These are phyloP conservation scores for Heterobasidion occidentale DNA, from an alignment of 1,284 basidiomycete species.

Conservation along the genomic window DNA sequence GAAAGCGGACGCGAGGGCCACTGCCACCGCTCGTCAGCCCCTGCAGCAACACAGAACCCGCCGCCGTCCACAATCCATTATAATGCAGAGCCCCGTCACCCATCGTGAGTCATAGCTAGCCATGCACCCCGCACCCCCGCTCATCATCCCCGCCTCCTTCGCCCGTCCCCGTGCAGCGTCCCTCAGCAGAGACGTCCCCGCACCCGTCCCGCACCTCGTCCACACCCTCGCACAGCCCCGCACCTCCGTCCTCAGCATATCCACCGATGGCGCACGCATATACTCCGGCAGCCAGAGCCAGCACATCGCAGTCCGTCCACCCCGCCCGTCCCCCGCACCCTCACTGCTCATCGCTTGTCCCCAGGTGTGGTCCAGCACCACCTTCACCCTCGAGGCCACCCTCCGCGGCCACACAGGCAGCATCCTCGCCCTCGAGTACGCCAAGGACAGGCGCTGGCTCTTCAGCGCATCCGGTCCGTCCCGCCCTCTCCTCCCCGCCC, in stretches of 20 bases:
- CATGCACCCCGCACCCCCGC: constrained; percentile 3
- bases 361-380: constrained; percentile 78
- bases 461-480: constrained; percentile 73
- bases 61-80: neutral
- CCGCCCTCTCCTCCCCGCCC: neutral
- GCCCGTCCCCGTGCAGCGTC: constrained; percentile 33
- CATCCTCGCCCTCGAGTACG: constrained; percentile 77
- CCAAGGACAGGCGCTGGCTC: constrained; percentile 73
- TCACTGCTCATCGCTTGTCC: neutral
- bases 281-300: constrained; percentile 81
- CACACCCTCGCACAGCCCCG: constrained; percentile 66
- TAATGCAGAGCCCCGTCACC: neutral
- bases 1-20: neutral
- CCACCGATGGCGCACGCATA: constrained; percentile 65
- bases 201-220: constrained; percentile 36
- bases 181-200: constrained; percentile 43
- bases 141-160: neutral
- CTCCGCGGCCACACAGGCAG: constrained; percentile 84
- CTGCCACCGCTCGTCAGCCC: neutral
- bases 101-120: neutral
- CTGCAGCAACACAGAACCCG: no score
- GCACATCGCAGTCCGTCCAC: constrained; percentile 49
- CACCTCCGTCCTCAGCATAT: constrained; percentile 71
- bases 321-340: neutral
- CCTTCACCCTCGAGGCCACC: constrained; percentile 62